A percentile compares a stretch with the other conserved stretches of the same genome.
phyloP scores from a whole-genome alignment of 1,139 yeast species.

The Arxiozyma slooffiae region DNA sequence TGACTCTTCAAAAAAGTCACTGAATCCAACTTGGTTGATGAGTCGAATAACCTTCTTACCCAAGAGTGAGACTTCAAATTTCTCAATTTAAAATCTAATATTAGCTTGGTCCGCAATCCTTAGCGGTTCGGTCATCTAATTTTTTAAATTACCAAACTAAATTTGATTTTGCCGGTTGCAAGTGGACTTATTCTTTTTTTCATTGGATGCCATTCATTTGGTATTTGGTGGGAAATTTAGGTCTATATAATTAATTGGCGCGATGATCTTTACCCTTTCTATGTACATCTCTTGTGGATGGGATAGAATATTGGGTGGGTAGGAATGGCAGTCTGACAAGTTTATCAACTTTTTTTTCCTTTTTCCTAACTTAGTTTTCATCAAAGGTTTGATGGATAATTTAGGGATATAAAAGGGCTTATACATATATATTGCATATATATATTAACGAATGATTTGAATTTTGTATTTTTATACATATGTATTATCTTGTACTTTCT shows the following conservation, averaged over 20 bases:
- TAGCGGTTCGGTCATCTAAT: slow-evolving; percentile 71
- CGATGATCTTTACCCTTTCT: slow-evolving; percentile 98
- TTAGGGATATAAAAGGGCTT: slow-evolving; percentile 6
- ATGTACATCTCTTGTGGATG: slow-evolving; percentile 67
- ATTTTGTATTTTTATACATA: not conserved
- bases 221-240: no score
- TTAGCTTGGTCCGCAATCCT: slow-evolving; percentile 82
- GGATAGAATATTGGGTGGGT: slow-evolving; percentile 80
- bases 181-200: slow-evolving; percentile 12
- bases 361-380: slow-evolving; percentile 15
- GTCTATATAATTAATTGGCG: slow-evolving; percentile 50
- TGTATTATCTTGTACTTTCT: slow-evolving; percentile 12
- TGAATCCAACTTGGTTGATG: slow-evolving; percentile 99
- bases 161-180: slow-evolving; percentile 34
- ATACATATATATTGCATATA: no score
- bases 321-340: slow-evolving; percentile 99
- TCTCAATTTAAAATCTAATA: slow-evolving; percentile 4
- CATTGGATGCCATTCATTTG: no score
- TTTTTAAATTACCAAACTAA: slow-evolving; percentile 17
- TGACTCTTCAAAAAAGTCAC: slow-evolving; percentile 99
- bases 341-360: slow-evolving; percentile 28
- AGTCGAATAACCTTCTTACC: slow-evolving; percentile 89
- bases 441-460: no score
- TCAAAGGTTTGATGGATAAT: slow-evolving; percentile 18
- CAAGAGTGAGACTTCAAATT: slow-evolving; percentile 60